Evolutionary conservation across 129 eudicot species (phyloP), one percentile per base, ranked within the genome.

Genomic region (Helianthus tuberosus): DNA sequence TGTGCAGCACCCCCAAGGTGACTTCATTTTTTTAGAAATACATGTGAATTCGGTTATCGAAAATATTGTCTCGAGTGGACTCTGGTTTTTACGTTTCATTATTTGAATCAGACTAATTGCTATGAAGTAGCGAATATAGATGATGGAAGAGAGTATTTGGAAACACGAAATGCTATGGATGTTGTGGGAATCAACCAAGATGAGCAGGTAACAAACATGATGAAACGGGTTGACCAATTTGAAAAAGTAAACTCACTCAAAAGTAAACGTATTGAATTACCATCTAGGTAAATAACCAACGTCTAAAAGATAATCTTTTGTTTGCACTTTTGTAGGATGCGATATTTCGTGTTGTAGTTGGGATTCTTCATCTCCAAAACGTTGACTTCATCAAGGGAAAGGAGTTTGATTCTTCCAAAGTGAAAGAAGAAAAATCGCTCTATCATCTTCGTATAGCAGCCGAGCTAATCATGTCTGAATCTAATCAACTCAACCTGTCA

Each of bases 1-100:
- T 94, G 98, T 76, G 88, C 98, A 61, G 98, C 98, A 74, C 98
- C 16, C 86, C 93, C 1, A 97, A 94, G 98, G 98, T 94, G 38
- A 76, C 0, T 52, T 59, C 7, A 0, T 4, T 11, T 59, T 57
- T 2, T n/a, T n/a, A n/a, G n/a, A n/a, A n/a, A n/a, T n/a, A n/a
- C n/a, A n/a, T n/a, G n/a, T n/a, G n/a, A n/a, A n/a, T 59, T 71
- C 14, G 38, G 79, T 41, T 44, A 58, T 15, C n/a, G 59, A 8
- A 10, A 23, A 48, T 49, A n/a, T 52, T 43, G n/a, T n/a, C n/a
- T n/a, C n/a, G n/a, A n/a, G n/a, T n/a, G n/a, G n/a, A n/a, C n/a
- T n/a, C n/a, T n/a, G n/a, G n/a, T n/a, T n/a, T n/a, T n/a, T n/a
- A n/a, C n/a, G n/a, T n/a, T n/a, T n/a, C n/a, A n/a, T n/a, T n/a